Percentiles rank a stretch among this genome's conserved stretches.
phyloP scores from a whole-genome alignment of 495 filamentous ascomycete genomes.

The Penicillium flavigenum region DNA sequence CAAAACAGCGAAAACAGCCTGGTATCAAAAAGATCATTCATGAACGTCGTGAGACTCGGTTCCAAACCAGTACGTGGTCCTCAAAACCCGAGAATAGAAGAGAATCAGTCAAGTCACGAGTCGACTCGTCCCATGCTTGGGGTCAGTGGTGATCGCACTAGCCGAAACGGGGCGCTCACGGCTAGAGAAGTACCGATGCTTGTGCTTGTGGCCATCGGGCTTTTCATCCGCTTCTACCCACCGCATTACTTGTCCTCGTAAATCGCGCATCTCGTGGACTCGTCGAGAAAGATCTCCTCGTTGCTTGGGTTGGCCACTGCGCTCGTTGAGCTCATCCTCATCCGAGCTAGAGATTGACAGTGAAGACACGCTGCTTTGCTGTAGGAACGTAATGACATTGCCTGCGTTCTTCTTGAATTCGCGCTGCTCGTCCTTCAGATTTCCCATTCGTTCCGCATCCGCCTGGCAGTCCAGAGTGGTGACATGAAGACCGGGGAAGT shows the following conservation, averaged over 20 bases:
- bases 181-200: constrained; percentile 17
- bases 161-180: constrained; percentile 26
- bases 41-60: constrained; percentile 28
- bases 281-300: constrained; percentile 33
- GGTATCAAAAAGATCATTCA: constrained; percentile 14
- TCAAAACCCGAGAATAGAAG: neutral
- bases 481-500: constrained; percentile 73
- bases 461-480: constrained; percentile 63
- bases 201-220: constrained; percentile 23
- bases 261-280: constrained; percentile 44
- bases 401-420: constrained; percentile 64
- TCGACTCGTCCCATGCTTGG: neutral
- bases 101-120: neutral
- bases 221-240: constrained; percentile 41
- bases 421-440: constrained; percentile 62
- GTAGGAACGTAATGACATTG: constrained; percentile 59
- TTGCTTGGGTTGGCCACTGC: constrained; percentile 38
- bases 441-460: constrained; percentile 61
- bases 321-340: constrained; percentile 66
- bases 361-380: constrained; percentile 56
- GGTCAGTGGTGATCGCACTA: constrained; percentile 5
- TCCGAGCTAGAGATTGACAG: constrained; percentile 69
- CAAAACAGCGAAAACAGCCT: neutral
- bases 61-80: constrained; percentile 16
- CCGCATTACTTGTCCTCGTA: constrained; percentile 42